Conservation (phyloP, 2,329 filamentous ascomycete genomes). For the Talaromyces sp. region DNA sequence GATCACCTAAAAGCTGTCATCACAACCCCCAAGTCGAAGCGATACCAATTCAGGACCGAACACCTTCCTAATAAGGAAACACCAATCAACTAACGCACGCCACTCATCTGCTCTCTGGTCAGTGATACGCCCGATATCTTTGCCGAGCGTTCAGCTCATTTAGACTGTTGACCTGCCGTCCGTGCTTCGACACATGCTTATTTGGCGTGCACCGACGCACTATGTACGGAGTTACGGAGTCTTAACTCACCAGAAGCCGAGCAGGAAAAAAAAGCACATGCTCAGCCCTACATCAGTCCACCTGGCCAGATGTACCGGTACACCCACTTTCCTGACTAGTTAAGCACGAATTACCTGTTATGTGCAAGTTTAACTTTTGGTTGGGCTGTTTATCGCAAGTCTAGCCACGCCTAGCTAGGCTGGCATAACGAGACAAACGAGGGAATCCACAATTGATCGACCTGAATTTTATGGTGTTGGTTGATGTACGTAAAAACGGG, state of each 20-base stretch:
- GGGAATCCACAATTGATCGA: not conserved
- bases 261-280: not conserved
- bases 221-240: not conserved
- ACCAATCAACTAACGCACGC: not conserved
- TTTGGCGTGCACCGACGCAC: not conserved
- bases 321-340: not conserved
- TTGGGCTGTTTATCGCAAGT: not conserved
- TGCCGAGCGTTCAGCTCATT: not conserved
- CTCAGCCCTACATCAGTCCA: not conserved
- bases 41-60: not conserved
- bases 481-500: slow-evolving; percentile 5
- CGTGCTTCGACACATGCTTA: not conserved
- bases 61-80: not conserved
- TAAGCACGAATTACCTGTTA: not conserved
- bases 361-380: not conserved
- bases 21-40: not conserved
- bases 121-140: not conserved
- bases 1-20: no score
- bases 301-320: not conserved
- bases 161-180: not conserved
- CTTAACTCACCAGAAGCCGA: no score
- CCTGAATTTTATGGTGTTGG: not conserved
- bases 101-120: not conserved
- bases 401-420: not conserved
- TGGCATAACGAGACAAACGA: no score